Base-by-base conservation (phyloP, 768 basidiomycete species). In the Psilocybe cubensis region DNA sequence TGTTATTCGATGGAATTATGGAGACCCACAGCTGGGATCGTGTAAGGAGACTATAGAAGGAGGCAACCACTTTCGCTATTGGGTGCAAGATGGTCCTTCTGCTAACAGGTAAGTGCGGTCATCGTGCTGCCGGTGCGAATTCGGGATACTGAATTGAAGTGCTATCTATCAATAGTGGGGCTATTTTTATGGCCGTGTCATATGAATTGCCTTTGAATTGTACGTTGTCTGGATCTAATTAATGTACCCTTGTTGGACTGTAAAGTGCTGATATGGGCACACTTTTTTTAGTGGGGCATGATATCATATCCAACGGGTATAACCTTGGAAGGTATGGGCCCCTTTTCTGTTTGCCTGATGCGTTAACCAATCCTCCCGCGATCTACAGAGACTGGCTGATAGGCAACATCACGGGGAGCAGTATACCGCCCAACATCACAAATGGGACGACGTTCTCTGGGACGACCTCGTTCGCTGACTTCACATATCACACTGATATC, bases 31-130 rank as follows among this genome's bases (percentile, higher is more conserved):
- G 50, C 71, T 95, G n/a, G 95, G 95, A 0, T 83, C 94, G 1
- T 96, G 95, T 72, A 75, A 82, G 63, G 94, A 97, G 72, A 91
- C 92, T 2, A 81, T 96, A 40, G 68, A 91, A 62, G 94, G 94
- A 1, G 95, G 95, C 5, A 83, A 91, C 66, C 94, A 97, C 68
- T 84, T 94, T 68, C 83, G 94, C 38, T 96, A 94, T 70, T 96
- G 93, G 94, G 71, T 79, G 4, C 94, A 96, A 74, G 80, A 91
- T 57, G 93, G 92, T 0, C 59, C 74, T 11, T 25, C 70, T 3
- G 86, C 76, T 5, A 78, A 92, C 64, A 89, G 81, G 87, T 85
- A 51, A 43, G 80, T 66, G 27, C 14, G 10, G 28, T 3, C 45
- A 14, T n/a, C 12, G 8, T 49, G 38, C 45, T 38, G 27, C 46